Evolutionary conservation across 2,329 filamentous ascomycete species (phyloP).

Genomic region (Fusarium sp.): DNA sequence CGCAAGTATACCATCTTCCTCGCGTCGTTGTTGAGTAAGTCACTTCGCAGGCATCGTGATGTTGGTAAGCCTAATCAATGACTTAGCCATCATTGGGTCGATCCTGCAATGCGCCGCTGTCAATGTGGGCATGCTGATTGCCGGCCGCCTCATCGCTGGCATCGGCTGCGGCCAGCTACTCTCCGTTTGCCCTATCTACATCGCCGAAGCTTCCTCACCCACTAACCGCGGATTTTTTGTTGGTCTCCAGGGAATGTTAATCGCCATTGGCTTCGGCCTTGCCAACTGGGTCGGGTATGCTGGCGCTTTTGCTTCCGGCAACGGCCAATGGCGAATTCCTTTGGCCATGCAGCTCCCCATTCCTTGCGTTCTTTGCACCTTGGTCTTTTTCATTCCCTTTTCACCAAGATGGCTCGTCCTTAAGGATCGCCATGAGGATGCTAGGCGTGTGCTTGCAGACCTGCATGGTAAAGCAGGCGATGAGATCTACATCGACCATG

Average conservation of each 20-base stretch:
- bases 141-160: slow-evolving; percentile 59
- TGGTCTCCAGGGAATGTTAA: slow-evolving; percentile 53
- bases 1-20: not conserved
- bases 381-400: slow-evolving; percentile 43
- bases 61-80: slow-evolving; percentile 36
- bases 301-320: slow-evolving; percentile 50
- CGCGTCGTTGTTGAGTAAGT: not conserved
- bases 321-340: slow-evolving; percentile 54
- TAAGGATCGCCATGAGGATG: slow-evolving; percentile 34
- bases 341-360: slow-evolving; percentile 53
- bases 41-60: slow-evolving; percentile 47
- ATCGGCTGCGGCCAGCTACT: slow-evolving; percentile 55
- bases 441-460: slow-evolving; percentile 3
- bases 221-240: slow-evolving; percentile 60
- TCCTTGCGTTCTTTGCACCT: slow-evolving; percentile 38
- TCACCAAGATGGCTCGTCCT: slow-evolving; percentile 44
- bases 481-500: not conserved
- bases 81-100: slow-evolving; percentile 54
- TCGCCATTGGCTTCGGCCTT: slow-evolving; percentile 31
- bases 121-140: slow-evolving; percentile 58
- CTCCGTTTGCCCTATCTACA: slow-evolving; percentile 51
- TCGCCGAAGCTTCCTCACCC: slow-evolving; percentile 60
- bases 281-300: slow-evolving; percentile 46
- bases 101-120: slow-evolving; percentile 58
- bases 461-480: not conserved